Evolutionary conservation across 306 rosid genomes (phyloP).

Genomic region (Benincasa hispida): DNA sequence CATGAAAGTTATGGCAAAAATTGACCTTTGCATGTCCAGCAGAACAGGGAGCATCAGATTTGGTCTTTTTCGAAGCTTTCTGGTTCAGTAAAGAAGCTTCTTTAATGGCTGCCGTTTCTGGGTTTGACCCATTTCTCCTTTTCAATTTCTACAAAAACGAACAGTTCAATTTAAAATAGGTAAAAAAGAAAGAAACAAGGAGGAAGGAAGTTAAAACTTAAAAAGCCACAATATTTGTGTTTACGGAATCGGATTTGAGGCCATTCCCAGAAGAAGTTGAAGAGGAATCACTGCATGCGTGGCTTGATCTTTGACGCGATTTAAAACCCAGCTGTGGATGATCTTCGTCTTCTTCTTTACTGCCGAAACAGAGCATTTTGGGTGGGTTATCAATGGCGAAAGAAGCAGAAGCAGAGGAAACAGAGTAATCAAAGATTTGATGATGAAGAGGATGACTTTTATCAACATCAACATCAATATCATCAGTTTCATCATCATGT

Average conservation of each 20-base stretch:
- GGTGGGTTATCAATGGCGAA: conserved; percentile 35
- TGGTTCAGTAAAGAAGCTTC: conserved; percentile 14
- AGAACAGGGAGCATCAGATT: conserved; percentile 26
- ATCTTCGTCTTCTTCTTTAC: conserved; percentile 7
- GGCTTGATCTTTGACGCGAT: conserved; percentile 36
- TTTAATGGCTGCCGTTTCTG: conserved; percentile 12
- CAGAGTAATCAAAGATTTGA: conserved; percentile 3
- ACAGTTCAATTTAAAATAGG: not conserved
- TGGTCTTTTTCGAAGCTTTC: conserved; percentile 39
- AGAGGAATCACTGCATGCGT: conserved; percentile 53
- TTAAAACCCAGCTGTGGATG: conserved; percentile 1
- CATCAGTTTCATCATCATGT: not conserved
- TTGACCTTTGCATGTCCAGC: conserved; percentile 48
- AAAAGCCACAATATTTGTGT: not conserved
- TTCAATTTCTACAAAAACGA: not conserved
- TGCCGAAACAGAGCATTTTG: conserved; percentile 56
- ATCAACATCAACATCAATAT: conserved; percentile 5
- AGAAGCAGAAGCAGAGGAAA: conserved; percentile 22
- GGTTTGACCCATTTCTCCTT: conserved; percentile 40
- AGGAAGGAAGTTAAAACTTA: not conserved
- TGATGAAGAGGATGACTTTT: conserved; percentile 16
- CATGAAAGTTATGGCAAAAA: not conserved
- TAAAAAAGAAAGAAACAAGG: not conserved
- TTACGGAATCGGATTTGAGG: conserved; percentile 24
- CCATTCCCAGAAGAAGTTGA: conserved; percentile 43